Evolutionary conservation across 257 asterid species (phyloP), one percentile per base, ranked within the genome.

Genomic region (Fraxinus anomala): DNA sequence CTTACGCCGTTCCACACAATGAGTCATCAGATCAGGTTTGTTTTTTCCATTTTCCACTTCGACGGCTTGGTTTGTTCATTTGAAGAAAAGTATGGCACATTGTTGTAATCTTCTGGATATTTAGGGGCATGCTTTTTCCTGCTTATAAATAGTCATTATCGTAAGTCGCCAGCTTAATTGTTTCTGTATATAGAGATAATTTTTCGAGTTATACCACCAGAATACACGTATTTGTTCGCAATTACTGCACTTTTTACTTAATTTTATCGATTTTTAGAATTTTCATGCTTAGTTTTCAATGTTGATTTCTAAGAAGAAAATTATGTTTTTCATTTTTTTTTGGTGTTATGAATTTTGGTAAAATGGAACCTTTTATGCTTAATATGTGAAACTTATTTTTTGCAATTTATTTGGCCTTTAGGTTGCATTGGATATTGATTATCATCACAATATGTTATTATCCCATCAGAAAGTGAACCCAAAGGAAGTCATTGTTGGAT

Each of bases 401-500:
- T 26, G 19, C 24, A 9, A 37, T 73, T 72, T 63, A 59, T 21
- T 16, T n/a, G 83, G 73, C 13, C 33, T 70, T 68, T 83, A 96
- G 98, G 97, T 96, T 83, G 99, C 99, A 0, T 68, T 96, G 89
- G 99, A 96, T 82, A 93, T 92, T 40, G 99, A 96, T 81, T 96
- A 96, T 76, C 99, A 96, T 82, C 93, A 89, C 76, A 96, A 92
- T 75, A 96, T 96, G 99, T 77, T 96, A 70, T 75, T 90, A 13
- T 93, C 99, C 19, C 97, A 96, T 63, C 97, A 90, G 88, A 95
- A 91, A 86, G 98, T 96, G 85, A 93, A 96, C 67, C 95, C 97
- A 1, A 93, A 94, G 93, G 99, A 93, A 89, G 94, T 86, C 80
- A 89, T 96, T 77, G 99, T 96, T 82, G 99, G 99, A 87, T 96